Evolutionary conservation across 768 basidiomycete genomes (phyloP).

Genomic region (Cantharellus anzutake): DNA sequence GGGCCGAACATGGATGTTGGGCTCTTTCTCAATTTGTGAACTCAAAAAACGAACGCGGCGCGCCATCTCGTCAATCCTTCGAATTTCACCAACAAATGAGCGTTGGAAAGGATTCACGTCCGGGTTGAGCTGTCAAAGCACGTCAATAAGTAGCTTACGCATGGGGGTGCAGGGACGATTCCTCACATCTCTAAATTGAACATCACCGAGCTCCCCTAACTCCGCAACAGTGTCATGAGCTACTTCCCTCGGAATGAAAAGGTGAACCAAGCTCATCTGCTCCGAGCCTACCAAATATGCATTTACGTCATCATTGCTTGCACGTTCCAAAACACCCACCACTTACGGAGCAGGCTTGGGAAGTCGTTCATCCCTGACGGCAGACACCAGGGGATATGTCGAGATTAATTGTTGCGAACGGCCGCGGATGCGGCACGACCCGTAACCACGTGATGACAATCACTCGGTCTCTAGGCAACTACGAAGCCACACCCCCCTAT

Average conservation of each 20-base stretch:
- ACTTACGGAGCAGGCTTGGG: conserved; percentile 12
- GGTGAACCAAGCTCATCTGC: conserved; percentile 93
- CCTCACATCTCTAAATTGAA: conserved; percentile 92
- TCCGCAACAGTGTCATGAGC: conserved; percentile 93
- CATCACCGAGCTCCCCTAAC: conserved; percentile 84
- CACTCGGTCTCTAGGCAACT: too few species aligned
- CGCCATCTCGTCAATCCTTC: conserved; percentile 89
- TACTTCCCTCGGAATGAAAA: conserved; percentile 92
- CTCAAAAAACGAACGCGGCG: conserved; percentile 84
- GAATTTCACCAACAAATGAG: conserved; percentile 90
- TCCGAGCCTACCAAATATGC: conserved; percentile 55
- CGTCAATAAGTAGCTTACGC: neutral
- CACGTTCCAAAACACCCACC: neutral
- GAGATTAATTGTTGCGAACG: neutral
- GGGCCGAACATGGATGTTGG: conserved; percentile 54
- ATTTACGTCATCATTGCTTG: neutral
- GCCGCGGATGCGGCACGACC: neutral
- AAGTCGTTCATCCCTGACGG: conserved; percentile 9
- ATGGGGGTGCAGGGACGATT: conserved; percentile 1
- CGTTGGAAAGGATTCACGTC: conserved; percentile 95
- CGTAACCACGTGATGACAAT: too few species aligned
- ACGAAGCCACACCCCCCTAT: too few species aligned
- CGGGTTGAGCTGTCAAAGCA: conserved; percentile 56
- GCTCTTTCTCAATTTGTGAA: conserved; percentile 66
- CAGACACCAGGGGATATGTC: neutral